Evolutionary conservation across 352 stramenopile species (phyloP).

Genomic region (Globisporangium canariense): DNA sequence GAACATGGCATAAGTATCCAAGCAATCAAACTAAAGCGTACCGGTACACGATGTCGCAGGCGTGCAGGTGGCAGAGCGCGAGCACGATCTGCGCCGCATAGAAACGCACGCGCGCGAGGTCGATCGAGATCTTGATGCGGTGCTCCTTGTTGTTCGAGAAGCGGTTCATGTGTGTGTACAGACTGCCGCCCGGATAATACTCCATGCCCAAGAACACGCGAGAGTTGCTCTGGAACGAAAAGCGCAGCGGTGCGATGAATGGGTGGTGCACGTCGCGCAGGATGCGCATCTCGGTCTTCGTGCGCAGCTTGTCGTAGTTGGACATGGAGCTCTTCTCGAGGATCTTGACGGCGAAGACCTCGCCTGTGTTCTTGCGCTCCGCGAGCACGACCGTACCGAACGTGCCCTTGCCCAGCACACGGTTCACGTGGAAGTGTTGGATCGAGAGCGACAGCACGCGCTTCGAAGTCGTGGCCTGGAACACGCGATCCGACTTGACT

Average conservation of each 20-base stretch:
- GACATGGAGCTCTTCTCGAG: slow-evolving; percentile 90
- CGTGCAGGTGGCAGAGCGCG: slow-evolving; percentile 89
- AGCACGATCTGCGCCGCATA: slow-evolving; percentile 92
- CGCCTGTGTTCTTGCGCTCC: slow-evolving; percentile 78
- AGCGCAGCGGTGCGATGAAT: slow-evolving; percentile 90
- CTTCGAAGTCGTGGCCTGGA: slow-evolving; percentile 76
- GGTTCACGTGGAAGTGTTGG: slow-evolving; percentile 94
- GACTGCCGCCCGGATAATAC: slow-evolving; percentile 78
- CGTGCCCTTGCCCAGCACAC: slow-evolving; percentile 92
- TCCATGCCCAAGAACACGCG: slow-evolving; percentile 84
- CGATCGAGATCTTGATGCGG: slow-evolving; percentile 81
- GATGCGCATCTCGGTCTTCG: slow-evolving; percentile 90
- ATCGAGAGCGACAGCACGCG: slow-evolving; percentile 84
- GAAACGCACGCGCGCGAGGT: slow-evolving; percentile 79
- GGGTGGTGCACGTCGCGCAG: slow-evolving; percentile 89
- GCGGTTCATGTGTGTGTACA: slow-evolving; percentile 92
- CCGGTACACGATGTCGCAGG: slow-evolving; percentile 94
- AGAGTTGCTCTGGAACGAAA: slow-evolving; percentile 82
- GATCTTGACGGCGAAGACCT: slow-evolving; percentile 92
- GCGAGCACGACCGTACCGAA: slow-evolving; percentile 92
- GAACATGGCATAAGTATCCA: not conserved
- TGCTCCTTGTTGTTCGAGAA: slow-evolving; percentile 90
- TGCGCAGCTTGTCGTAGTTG: slow-evolving; percentile 91
- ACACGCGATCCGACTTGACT: slow-evolving; percentile 56
- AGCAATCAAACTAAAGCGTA: slow-evolving; percentile 4